These are phyloP conservation scores for Ochromonas danica DNA, from an alignment of 108 stramenopile genomes.

Conservation along the genomic window DNA sequence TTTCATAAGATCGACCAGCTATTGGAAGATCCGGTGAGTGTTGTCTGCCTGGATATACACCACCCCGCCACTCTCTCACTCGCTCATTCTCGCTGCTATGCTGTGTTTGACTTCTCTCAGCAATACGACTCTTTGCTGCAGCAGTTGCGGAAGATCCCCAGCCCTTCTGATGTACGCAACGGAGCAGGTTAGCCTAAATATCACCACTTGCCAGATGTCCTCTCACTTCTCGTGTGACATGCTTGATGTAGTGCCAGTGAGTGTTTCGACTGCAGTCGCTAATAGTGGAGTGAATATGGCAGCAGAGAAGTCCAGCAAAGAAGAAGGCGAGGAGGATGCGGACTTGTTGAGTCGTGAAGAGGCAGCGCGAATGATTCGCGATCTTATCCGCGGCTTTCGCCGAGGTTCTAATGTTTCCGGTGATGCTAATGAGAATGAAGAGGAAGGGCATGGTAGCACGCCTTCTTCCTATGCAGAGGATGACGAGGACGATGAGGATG, in stretches of 20 bases:
- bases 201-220: background rate
- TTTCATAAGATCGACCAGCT: conserved; percentile 58
- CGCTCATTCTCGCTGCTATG: too few relatives aligned
- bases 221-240: background rate
- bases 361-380: too few relatives aligned
- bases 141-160: conserved; percentile 6
- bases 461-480: background rate
- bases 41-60: background rate
- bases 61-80: background rate
- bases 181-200: too few relatives aligned
- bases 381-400: background rate
- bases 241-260: background rate
- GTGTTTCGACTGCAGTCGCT: background rate
- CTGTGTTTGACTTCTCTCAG: too few relatives aligned
- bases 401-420: background rate
- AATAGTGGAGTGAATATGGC: background rate
- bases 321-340: conserved; percentile 27
- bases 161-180: conserved; percentile 29
- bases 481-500: too few relatives aligned
- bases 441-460: too few relatives aligned
- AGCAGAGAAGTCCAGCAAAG: background rate
- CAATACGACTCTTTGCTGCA: conserved; percentile 30
- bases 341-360: too few relatives aligned
- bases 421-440: background rate
- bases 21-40: conserved; percentile 20